phyloP scores from a whole-genome alignment of 1,284 basidiomycete species.

The Ganoderma boninense region DNA sequence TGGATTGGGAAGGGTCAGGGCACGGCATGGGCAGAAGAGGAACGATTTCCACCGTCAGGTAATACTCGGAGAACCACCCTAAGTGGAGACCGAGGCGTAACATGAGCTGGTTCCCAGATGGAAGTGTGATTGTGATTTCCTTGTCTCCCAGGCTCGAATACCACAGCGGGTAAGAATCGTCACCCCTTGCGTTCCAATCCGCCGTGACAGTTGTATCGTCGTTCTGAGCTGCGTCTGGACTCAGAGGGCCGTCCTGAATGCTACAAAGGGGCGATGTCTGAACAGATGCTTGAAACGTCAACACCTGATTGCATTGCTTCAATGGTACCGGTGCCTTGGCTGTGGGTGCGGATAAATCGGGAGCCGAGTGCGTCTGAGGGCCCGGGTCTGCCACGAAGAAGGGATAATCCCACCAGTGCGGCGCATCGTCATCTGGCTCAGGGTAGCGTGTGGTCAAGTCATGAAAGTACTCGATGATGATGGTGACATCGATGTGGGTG shows the following conservation, averaged over 20 bases:
- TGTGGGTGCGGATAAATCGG: too few relatives aligned
- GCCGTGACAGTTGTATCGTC: too few relatives aligned
- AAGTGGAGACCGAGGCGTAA: background rate
- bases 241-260: background rate
- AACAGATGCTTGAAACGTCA: background rate
- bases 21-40: background rate
- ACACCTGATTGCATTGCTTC: background rate
- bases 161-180: too few relatives aligned
- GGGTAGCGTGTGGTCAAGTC: background rate
- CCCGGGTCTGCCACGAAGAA: too few relatives aligned
- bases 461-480: background rate
- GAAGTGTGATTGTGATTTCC: background rate
- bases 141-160: background rate
- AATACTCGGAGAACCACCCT: background rate
- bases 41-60: background rate
- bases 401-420: too few relatives aligned
- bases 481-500: background rate
- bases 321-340: too few relatives aligned
- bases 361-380: too few relatives aligned
- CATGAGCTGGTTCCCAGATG: background rate
- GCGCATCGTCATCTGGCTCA: too few relatives aligned
- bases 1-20: too few relatives aligned
- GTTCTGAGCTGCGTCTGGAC: too few relatives aligned
- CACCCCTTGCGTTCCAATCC: too few relatives aligned
- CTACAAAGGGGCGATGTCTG: background rate